Evolutionary conservation across 2,329 filamentous ascomycete species (phyloP), one percentile per base, ranked within the genome.

Genomic region (Ceratocystis papillata): DNA sequence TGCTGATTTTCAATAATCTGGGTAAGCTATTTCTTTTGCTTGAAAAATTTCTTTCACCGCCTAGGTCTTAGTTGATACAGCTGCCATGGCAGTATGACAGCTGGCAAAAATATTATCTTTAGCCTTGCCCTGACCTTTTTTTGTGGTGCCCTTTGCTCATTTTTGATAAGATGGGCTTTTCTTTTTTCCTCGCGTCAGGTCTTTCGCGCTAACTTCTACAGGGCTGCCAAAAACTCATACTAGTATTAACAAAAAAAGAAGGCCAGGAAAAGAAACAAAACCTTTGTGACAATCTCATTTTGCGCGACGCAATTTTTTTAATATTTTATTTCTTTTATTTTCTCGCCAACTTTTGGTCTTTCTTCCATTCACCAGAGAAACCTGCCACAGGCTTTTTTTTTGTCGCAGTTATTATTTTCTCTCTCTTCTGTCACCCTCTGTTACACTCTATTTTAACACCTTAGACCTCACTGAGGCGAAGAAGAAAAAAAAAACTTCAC

Each of bases 401-500:
- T 30, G 30, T 33, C 25, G 33, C 15, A 59, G 17, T 41, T 1
- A 10, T 59, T 59, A 6, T 37, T 37, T 37, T 25, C 55, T 37
- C 33, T 59, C 22, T 25, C 33, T 10, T 59, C 22, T n/a, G 7
- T 20, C 55, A 10, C 30, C 33, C 28, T 59, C 25, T 59, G 55
- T 20, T 5, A 59, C 55, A 20, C 55, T 30, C 30, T 53, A 53
- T 53, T 50, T 41, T 41, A 41, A 41, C 37, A 57, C 20, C 50
- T n/a, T 48, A 25, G 55, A 57, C 55, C 50, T 7, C 17, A 37
- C 17, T 59, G 53, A 57, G 30, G 53, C 20, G 28, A 30, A 57
- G 20, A 25, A 22, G 28, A 57, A 59, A n/a, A 33, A 57, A 59
- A 57, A 59, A 59, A 59, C 55, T 59, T 59, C 55, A 60, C 57